Evolutionary conservation across 495 filamentous ascomycete species (phyloP), one percentile per base, ranked within the genome.

Genomic region (Oleoguttula mirabilis): DNA sequence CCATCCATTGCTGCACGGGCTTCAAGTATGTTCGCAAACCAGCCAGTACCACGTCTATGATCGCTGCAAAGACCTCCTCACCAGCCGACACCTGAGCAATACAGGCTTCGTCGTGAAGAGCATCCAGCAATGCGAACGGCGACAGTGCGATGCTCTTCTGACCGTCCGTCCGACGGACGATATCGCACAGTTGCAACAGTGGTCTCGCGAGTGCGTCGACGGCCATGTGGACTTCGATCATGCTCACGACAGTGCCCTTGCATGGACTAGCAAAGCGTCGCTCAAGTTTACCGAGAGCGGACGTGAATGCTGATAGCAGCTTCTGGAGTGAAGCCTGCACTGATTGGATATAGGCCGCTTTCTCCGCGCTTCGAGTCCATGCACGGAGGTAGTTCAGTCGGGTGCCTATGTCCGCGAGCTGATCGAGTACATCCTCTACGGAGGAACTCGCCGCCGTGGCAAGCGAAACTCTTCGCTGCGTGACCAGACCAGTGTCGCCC

Each of bases 1-100:
- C 78, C 79, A 93, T 90, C 90, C 90, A 98, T 2, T 65, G 59
- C 21, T 77, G 70, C 21, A 95, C 76, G 0, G 86, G 84, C 10
- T 73, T 75, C 21, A 88, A 68, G 56, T 94, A 95, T 3, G 82
- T 77, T 45, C 79, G 73, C 25, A 94, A 83, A 55, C 85, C 92
- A 20, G 77, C 68, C 36, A 90, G 80, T 60, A 95, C 92, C 10
- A 94, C 62, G 3, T 61, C 61, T 8, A 72, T 73, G 12, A 87
- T 67, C 32, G 68, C 72, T 21, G 59, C 55, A 51, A 80, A 92
- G 15, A 70, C 65, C 6, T 52, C 58, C 3, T 67, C 65, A 36
- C 81, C 71, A 1, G 80, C 81, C 30, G 72, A 70, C 42, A 82
- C 68, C 57, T 95, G 86, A 4, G 73, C 69, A 25, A 69, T 63